Conservation (phyloP, 108 stramenopile genomes). For the Thalassiosira profunda region DNA sequence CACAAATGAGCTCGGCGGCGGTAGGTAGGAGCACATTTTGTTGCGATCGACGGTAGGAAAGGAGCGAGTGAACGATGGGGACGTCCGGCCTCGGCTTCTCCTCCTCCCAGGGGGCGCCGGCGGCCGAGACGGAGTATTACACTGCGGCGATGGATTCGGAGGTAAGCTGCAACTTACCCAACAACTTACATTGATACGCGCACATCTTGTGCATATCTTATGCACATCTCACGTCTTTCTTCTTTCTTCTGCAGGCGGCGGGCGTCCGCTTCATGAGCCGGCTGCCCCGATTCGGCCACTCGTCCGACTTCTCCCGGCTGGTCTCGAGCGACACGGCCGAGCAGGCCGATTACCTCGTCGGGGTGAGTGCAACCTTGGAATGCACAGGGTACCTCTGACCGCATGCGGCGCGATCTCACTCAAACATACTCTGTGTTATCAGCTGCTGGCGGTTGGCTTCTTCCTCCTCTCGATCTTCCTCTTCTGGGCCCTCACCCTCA, state of each 20-base stretch:
- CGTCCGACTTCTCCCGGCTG: conserved; percentile 23
- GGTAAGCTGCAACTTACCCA: too few species aligned
- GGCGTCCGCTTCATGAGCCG: conserved; percentile 5
- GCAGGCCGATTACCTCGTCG: conserved; percentile 43
- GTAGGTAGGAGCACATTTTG: too few species aligned
- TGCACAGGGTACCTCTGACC: too few species aligned
- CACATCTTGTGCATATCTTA: background rate
- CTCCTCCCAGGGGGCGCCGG: too few species aligned
- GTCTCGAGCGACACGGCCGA: conserved; percentile 28
- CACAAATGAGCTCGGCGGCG: too few species aligned
- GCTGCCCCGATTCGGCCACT: conserved; percentile 36
- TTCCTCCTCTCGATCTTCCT: conserved; percentile 36
- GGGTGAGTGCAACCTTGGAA: conserved; percentile 14
- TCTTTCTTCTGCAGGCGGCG: conserved; percentile 1
- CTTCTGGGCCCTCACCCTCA: conserved; percentile 25
- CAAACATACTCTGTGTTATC: background rate
- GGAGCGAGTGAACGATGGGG: too few species aligned
- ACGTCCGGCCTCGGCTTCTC: too few species aligned
- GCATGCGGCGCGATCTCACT: too few species aligned
- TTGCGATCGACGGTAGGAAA: too few species aligned
- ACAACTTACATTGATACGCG: background rate
- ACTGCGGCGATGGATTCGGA: too few species aligned
- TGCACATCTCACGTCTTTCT: too few species aligned
- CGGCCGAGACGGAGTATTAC: too few species aligned
- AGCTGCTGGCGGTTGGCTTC: conserved; percentile 31